phyloP scores from a whole-genome alignment of 2,329 filamentous ascomycete genomes.

The Aspergillus cejpii region DNA sequence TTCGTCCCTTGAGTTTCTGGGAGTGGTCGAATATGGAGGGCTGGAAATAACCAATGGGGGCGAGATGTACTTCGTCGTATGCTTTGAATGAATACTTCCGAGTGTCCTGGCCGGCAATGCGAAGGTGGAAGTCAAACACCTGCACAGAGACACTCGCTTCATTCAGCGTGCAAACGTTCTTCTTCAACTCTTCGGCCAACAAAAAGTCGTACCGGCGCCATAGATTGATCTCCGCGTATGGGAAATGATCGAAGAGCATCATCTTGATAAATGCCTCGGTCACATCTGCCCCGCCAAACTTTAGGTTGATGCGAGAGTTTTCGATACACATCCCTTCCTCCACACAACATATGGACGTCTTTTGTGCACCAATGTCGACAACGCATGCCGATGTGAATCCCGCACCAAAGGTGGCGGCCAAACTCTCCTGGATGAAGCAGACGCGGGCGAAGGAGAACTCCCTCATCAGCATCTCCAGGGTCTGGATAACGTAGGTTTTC shows the following conservation, averaged over 20 bases:
- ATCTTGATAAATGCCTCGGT: slow-evolving; percentile 95
- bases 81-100: slow-evolving; percentile 93
- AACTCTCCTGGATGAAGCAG: slow-evolving; percentile 92
- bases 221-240: slow-evolving; percentile 90
- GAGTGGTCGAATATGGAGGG: slow-evolving; percentile 79
- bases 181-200: slow-evolving; percentile 90
- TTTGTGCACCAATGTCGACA: slow-evolving; percentile 92
- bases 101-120: slow-evolving; percentile 80
- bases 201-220: slow-evolving; percentile 85
- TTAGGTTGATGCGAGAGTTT: slow-evolving; percentile 89
- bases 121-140: slow-evolving; percentile 81
- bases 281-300: slow-evolving; percentile 86
- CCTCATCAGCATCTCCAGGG: slow-evolving; percentile 76
- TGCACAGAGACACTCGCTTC: slow-evolving; percentile 86
- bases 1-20: slow-evolving; percentile 68
- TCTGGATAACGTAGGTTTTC: slow-evolving; percentile 78
- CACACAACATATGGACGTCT: slow-evolving; percentile 94
- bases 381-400: slow-evolving; percentile 92
- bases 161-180: slow-evolving; percentile 83
- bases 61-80: slow-evolving; percentile 92
- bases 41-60: slow-evolving; percentile 90
- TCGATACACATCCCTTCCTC: slow-evolving; percentile 94
- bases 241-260: slow-evolving; percentile 95
- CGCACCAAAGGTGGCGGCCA: slow-evolving; percentile 89
- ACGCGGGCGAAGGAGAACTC: slow-evolving; percentile 86